phyloP scores from a whole-genome alignment of 129 eudicot species.

The Pseudognaphalium luteoalbum region DNA sequence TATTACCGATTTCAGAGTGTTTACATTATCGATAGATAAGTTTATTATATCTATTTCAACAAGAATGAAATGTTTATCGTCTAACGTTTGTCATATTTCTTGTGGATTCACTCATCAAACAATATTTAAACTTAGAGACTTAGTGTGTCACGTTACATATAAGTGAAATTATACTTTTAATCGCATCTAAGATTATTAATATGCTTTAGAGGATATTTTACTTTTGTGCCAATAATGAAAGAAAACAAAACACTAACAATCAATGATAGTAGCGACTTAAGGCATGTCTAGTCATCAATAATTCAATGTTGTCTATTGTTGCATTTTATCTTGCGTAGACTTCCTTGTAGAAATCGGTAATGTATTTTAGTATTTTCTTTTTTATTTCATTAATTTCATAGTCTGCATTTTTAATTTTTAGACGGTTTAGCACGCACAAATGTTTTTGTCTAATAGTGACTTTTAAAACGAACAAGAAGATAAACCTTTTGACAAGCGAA shows the following conservation, averaged over 20 bases:
- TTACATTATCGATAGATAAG: not conserved
- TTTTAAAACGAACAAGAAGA: too few species aligned
- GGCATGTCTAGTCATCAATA: not conserved
- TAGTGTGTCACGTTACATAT: not conserved
- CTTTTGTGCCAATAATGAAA: not conserved
- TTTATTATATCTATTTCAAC: not conserved
- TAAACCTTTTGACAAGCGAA: too few species aligned
- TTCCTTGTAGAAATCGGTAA: not conserved
- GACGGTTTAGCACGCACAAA: too few species aligned
- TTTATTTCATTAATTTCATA: too few species aligned
- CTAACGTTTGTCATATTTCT: not conserved
- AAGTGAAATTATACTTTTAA: not conserved
- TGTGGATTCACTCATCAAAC: not conserved
- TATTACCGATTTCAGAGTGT: not conserved
- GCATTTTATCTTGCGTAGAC: constrained; percentile 4
- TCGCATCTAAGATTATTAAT: not conserved
- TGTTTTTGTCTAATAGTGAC: too few species aligned
- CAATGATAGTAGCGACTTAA: not conserved
- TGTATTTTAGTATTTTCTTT: not conserved
- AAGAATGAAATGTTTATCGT: not conserved
- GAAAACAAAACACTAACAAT: not conserved
- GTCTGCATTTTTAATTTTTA: too few species aligned
- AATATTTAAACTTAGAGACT: not conserved
- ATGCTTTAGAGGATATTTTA: not conserved
- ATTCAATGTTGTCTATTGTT: not conserved